Base-by-base conservation (phyloP, 345 rosid genomes). In the Gossypium sturtianum region DNA sequence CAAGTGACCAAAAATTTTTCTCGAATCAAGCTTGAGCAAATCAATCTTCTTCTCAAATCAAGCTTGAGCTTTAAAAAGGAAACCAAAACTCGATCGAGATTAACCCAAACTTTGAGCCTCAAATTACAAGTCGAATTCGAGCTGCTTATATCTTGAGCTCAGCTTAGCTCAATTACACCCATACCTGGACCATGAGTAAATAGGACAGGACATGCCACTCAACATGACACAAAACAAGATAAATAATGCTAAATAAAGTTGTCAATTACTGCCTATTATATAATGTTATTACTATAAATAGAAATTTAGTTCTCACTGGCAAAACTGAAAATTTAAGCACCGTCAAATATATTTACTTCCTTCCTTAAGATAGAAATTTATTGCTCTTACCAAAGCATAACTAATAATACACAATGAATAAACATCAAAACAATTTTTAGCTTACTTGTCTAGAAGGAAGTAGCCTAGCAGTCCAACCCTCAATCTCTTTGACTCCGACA, bases 371-470 rank as follows among this genome's bases (percentile, higher is more conserved):
- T 3, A 27, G 9, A 3, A 69, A 51, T 9, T 22, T 49, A 41
- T 16, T 25, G 17, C 16, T 25, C 23, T 27, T 20, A 49, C 22
- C 58, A 69, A 51, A 27, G 16, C 9, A 15, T 9, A 16, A 9
- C 16, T 51, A 4, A 9, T 10, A 17, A 69, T 25, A 17, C 59
- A 45, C 45, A 16, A 11, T 57, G 27, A 23, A n/a, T 16, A 61
- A 49, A 73, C 25, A 48, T 17, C 2, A 20, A 20, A 44, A 22
- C 7, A 4, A 15, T 7, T 47, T 48, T n/a, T 25, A 48, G n/a
- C 82, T 22, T 29, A 91, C 93, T 91, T 91, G 97, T 89, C 97
- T 85, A 2, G 97, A 91, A 72, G 94, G 97, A 74, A 91, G 94
- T 74, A 91, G 76, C 73, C 97, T 86, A 48, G 97, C 97, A 61